These are phyloP conservation scores for Lactarius indigo DNA, from an alignment of 768 basidiomycete species.

Conservation along the genomic window DNA sequence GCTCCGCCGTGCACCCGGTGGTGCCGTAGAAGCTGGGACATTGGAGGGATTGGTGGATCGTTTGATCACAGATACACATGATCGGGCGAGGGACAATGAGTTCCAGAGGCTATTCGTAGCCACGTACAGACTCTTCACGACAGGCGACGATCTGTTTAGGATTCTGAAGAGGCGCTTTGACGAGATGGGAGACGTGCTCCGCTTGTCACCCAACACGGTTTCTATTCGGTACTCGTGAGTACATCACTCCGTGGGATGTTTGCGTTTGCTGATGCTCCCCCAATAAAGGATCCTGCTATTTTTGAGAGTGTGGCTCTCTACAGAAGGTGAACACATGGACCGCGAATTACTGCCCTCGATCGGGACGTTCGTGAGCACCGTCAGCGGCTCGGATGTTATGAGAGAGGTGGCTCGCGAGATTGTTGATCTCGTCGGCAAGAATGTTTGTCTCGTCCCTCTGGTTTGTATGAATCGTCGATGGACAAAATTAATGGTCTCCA, in stretches of 20 bases:
- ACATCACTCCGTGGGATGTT: not conserved
- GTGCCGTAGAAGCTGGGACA: constrained; percentile 39
- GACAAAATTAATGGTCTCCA: not conserved
- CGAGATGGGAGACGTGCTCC: constrained; percentile 28
- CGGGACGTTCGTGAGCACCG: constrained; percentile 8
- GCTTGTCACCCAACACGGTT: not conserved
- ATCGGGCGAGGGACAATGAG: constrained; percentile 33
- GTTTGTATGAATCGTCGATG: not conserved
- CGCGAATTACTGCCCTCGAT: constrained; percentile 30
- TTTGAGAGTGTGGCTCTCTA: constrained; percentile 16
- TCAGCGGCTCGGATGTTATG: constrained; percentile 13
- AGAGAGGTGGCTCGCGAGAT: constrained; percentile 10
- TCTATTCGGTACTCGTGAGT: constrained; percentile 20
- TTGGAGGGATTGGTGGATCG: constrained; percentile 43
- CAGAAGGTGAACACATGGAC: constrained; percentile 23
- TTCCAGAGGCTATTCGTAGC: constrained; percentile 42
- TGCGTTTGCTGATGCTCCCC: not conserved
- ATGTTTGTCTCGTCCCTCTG: constrained; percentile 1
- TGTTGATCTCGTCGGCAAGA: constrained; percentile 6
- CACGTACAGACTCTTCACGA: constrained; percentile 42
- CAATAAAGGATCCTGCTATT: constrained; percentile 11
- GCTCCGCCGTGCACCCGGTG: constrained; percentile 24
- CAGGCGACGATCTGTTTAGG: constrained; percentile 39
- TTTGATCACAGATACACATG: constrained; percentile 31
- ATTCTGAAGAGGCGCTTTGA: constrained; percentile 40